Evolutionary conservation across 2,329 filamentous ascomycete genomes (phyloP).

Genomic region (Colletotrichum lentis): DNA sequence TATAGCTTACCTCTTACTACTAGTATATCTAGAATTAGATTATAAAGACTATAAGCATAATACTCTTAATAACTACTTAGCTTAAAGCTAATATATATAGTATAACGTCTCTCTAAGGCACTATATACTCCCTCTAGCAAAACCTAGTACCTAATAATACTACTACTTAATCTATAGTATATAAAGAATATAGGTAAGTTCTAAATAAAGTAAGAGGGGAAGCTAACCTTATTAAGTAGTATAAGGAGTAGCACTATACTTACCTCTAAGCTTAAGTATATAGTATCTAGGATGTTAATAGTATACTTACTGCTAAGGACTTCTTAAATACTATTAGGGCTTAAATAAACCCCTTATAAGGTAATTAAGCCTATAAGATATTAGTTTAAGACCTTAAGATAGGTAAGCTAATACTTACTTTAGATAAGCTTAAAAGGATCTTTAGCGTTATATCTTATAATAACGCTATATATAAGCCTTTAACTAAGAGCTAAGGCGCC

Average conservation of each 20-base stretch:
- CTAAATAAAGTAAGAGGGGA: background rate
- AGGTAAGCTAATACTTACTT: background rate
- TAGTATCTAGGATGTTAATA: background rate
- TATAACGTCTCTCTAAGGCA: no score
- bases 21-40: no score
- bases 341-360: no score
- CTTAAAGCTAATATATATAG: no score
- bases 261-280: background rate
- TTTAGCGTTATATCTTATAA: background rate
- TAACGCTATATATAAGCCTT: no score
- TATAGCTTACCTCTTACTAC: no score
- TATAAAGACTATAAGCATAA: no score
- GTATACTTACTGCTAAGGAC: background rate
- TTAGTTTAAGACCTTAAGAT: background rate
- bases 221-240: background rate
- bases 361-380: no score
- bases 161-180: background rate
- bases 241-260: background rate
- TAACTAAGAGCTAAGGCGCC: background rate
- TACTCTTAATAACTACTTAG: no score
- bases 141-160: no score
- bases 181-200: background rate
- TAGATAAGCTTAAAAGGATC: background rate
- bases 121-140: no score
- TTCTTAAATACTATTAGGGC: background rate